Evolutionary conservation across 495 filamentous ascomycete genomes (phyloP), one percentile per base, ranked within the genome.

Genomic region (Talaromyces adpressus): DNA sequence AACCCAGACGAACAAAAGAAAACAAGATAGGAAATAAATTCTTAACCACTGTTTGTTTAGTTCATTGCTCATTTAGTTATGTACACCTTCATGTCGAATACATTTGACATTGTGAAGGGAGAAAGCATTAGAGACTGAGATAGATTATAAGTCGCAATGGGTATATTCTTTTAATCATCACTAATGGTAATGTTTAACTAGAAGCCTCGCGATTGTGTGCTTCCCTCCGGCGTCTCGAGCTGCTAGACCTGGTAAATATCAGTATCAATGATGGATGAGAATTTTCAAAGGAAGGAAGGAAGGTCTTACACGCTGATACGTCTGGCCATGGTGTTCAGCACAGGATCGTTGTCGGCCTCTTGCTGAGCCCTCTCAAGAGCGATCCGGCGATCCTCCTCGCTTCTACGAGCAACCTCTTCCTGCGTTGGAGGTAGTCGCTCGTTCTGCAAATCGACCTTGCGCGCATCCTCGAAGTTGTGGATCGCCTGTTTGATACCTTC

Each of bases 401-500:
- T 88, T 69, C 88, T 89, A 71, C 85, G 85, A 34, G 86, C 80
- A 14, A 98, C 91, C 72, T 98, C 94, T 62, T 98, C 94, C 63
- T 96, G 91, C 67, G 82, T 92, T 5, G 94, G 94, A 41, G 94
- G 94, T 65, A 98, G 76, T 62, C 89, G 85, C 79, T 98, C 94
- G 72, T 98, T 98, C 77, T 97, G 93, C 64, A 97, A 70, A 81
- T 98, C 94, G 29, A 98, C 95, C 80, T 96, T 97, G 57, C 92
- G 82, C n/a, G 94, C 94, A 73, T 98, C 94, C 73, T 98, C 94
- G 66, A 98, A 98, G 68, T 85, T 94, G 73, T 83, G 91, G 65
- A 98, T 98, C n/a, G 94, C 94, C 69, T 97, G 92, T 81, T 98
- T 98, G 78, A 98, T 98, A 34, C 94, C 94, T 74, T 98, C 94